Conservation (phyloP, 73 alveolate species). For the Paramecium sexaurelia region DNA sequence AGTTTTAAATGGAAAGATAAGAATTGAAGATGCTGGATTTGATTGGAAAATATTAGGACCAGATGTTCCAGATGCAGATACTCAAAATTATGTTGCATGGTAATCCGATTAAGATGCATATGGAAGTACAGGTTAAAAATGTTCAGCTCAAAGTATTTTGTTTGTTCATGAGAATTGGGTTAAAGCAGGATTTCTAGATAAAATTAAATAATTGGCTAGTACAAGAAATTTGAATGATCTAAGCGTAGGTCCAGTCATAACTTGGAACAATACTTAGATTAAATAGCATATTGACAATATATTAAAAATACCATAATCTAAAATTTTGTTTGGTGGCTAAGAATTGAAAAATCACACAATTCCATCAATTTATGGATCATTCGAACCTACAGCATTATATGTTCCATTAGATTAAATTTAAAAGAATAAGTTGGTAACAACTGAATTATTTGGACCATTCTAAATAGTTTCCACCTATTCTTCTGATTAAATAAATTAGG, state of each 20-base stretch:
- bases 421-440: slow-evolving; percentile 73
- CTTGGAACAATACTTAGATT: slow-evolving; percentile 84
- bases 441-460: slow-evolving; percentile 97
- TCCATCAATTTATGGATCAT: slow-evolving; percentile 88
- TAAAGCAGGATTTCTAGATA: slow-evolving; percentile 71
- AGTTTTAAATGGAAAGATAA: slow-evolving; percentile 76
- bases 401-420: slow-evolving; percentile 79
- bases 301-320: slow-evolving; percentile 86
- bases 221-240: slow-evolving; percentile 77
- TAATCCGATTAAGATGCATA: slow-evolving; percentile 86
- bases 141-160: slow-evolving; percentile 83
- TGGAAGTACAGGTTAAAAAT: slow-evolving; percentile 82
- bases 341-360: slow-evolving; percentile 78
- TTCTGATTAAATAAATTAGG: slow-evolving; percentile 57
- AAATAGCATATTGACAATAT: slow-evolving; percentile 83
- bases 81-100: slow-evolving; percentile 83
- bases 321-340: slow-evolving; percentile 92
- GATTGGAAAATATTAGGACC: slow-evolving; percentile 93
- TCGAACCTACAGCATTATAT: slow-evolving; percentile 88
- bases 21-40: slow-evolving; percentile 90
- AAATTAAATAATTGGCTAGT: slow-evolving; percentile 66
- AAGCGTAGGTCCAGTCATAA: slow-evolving; percentile 83
- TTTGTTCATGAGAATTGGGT: slow-evolving; percentile 83
- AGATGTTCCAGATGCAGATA: slow-evolving; percentile 72
- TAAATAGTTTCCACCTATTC: slow-evolving; percentile 77